Evolutionary conservation across 345 rosid species (phyloP).

Genomic region (Limnanthes douglasii): DNA sequence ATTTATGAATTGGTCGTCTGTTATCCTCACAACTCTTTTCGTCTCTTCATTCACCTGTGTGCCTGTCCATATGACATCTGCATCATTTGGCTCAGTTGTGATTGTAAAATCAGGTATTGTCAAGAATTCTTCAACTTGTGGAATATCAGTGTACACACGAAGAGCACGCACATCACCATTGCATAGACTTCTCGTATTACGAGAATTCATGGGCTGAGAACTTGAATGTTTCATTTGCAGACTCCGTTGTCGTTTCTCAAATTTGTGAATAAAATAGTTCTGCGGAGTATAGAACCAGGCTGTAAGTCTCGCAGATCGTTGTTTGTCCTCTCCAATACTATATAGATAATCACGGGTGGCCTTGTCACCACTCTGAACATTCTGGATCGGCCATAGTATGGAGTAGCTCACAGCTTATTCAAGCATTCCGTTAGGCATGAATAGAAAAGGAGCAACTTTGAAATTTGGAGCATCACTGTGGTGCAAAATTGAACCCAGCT

Average conservation of each 20-base stretch:
- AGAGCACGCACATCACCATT: conserved; percentile 32
- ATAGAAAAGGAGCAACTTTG: conserved; percentile 85
- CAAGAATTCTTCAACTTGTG: conserved; percentile 76
- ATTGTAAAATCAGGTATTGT: conserved; percentile 65
- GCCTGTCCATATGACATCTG: conserved; percentile 89
- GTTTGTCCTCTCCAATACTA: conserved; percentile 92
- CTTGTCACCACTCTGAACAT: conserved; percentile 47
- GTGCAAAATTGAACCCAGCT: conserved; percentile 75
- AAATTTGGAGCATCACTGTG: conserved; percentile 90
- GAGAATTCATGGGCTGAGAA: conserved; percentile 17
- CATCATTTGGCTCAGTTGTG: conserved; percentile 63
- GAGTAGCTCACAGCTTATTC: conserved; percentile 87
- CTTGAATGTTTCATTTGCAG: conserved; percentile 23
- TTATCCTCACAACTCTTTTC: conserved; percentile 57
- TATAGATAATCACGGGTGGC: conserved; percentile 74
- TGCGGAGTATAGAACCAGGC: conserved; percentile 89
- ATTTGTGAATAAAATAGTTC: conserved; percentile 59
- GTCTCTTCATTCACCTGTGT: conserved; percentile 73
- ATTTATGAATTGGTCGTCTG: conserved; percentile 56
- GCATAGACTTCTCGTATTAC: conserved; percentile 19
- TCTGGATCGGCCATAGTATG: conserved; percentile 65
- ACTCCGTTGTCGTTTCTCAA: conserved; percentile 36
- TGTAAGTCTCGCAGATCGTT: conserved; percentile 81
- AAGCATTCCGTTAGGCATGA: conserved; percentile 72
- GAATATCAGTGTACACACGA: conserved; percentile 72